Evolutionary conservation across 2,329 filamentous ascomycete genomes (phyloP).

Genomic region (Exophiala sp.): DNA sequence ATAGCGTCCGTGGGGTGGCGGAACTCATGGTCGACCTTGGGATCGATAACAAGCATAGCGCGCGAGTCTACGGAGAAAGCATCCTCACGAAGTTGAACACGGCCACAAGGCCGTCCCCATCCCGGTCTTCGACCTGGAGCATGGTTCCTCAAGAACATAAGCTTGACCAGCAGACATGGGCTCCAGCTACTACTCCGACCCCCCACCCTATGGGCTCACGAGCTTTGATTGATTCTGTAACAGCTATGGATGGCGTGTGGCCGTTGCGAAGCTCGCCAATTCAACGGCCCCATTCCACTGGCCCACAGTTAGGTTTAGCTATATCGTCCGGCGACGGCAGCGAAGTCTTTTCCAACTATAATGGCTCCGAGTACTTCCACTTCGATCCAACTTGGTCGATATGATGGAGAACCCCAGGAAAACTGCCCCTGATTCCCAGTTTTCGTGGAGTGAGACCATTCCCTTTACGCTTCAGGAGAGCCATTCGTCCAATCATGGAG

Average conservation of each 20-base stretch:
- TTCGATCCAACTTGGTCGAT: not conserved
- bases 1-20: conserved; percentile 1
- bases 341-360: not conserved
- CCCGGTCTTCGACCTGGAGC: not conserved
- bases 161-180: not conserved
- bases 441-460: not conserved
- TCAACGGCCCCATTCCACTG: not conserved
- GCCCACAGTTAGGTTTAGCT: not conserved
- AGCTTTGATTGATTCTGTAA: not conserved
- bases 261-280: not conserved
- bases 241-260: conserved; percentile 1
- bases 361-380: not conserved
- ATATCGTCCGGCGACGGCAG: not conserved
- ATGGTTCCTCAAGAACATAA: not conserved
- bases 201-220: not conserved
- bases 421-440: not conserved
- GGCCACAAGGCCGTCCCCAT: not conserved
- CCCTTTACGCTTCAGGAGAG: too few relatives aligned
- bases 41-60: conserved; percentile 9
- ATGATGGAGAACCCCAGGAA: not conserved
- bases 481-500: too few relatives aligned
- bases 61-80: conserved; percentile 1
- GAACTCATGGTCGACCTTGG: conserved; percentile 9
- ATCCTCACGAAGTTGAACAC: conserved; percentile 1
- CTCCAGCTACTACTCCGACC: not conserved